A percentile compares a stretch with the other conserved stretches of the same genome.
Conservation (phyloP, 768 basidiomycete species). For the Mycena galericulata region DNA sequence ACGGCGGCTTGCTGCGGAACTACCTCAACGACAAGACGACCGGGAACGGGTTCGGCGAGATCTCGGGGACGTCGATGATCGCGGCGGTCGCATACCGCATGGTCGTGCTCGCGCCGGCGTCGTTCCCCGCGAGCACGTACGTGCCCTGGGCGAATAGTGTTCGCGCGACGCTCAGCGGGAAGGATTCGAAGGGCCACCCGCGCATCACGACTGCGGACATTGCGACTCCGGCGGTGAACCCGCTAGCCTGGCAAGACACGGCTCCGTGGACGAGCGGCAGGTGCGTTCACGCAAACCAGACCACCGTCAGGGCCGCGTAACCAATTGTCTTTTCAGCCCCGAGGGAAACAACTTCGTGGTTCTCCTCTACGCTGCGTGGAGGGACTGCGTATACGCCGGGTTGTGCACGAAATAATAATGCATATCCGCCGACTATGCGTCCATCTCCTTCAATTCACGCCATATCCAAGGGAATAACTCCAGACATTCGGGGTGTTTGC, state of each 20-base stretch:
- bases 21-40: conserved; percentile 49
- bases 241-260: conserved; percentile 52
- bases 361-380: conserved; percentile 55
- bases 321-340: conserved; percentile 37
- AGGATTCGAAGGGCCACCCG: not conserved
- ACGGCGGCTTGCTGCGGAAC: conserved; percentile 55
- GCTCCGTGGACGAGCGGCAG: conserved; percentile 50
- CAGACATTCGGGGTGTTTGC: no score
- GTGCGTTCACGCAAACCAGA: not conserved
- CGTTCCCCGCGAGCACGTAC: conserved; percentile 38
- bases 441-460: conserved; percentile 48
- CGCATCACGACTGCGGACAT: conserved; percentile 44
- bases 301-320: not conserved
- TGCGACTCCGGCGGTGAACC: conserved; percentile 54
- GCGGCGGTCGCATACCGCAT: conserved; percentile 54
- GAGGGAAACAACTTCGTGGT: conserved; percentile 56
- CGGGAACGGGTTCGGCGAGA: conserved; percentile 56
- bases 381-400: conserved; percentile 50
- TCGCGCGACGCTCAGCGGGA: conserved; percentile 32
- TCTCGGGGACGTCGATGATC: conserved; percentile 55
- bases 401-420: no score
- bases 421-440: conserved; percentile 57
- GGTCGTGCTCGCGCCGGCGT: conserved; percentile 35
- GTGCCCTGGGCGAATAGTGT: conserved; percentile 40
- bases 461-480: no score